Evolutionary conservation across 306 rosid genomes (phyloP).

Genomic region (Benincasa hispida): DNA sequence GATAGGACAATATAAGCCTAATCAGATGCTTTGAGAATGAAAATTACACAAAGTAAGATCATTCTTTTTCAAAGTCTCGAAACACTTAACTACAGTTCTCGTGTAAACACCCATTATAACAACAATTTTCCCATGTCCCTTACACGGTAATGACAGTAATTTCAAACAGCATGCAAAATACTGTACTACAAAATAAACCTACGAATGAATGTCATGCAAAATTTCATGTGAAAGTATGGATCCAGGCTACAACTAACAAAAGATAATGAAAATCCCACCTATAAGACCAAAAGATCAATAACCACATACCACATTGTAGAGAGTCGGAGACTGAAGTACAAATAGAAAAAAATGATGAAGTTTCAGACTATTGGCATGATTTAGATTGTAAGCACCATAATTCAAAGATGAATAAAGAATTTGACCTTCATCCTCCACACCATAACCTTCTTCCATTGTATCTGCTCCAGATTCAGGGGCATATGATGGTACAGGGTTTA

Average conservation of each 20-base stretch:
- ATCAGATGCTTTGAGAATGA: not conserved
- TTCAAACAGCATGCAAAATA: not conserved
- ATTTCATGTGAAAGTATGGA: not conserved
- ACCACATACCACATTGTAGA: not conserved
- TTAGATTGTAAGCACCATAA: not conserved
- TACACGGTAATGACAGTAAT: not conserved
- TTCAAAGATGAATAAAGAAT: conserved; percentile 13
- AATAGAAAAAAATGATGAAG: not conserved
- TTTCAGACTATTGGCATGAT: not conserved
- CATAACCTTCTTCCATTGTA: conserved; percentile 50
- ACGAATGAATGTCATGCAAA: not conserved
- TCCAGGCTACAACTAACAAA: not conserved
- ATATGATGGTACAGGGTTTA: conserved; percentile 25
- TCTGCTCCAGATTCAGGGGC: conserved; percentile 43
- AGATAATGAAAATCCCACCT: not conserved
- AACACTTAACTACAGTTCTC: not conserved
- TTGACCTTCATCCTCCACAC: conserved; percentile 70
- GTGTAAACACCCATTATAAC: not conserved
- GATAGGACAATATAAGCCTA: not conserved
- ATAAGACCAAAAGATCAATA: not conserved
- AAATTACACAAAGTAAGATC: not conserved
- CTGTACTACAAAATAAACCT: not conserved
- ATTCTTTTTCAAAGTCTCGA: not conserved
- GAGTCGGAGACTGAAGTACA: not conserved
- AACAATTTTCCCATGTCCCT: not conserved